phyloP scores from a whole-genome alignment of 78 protist species.

The Polysphondylium violaceum region DNA sequence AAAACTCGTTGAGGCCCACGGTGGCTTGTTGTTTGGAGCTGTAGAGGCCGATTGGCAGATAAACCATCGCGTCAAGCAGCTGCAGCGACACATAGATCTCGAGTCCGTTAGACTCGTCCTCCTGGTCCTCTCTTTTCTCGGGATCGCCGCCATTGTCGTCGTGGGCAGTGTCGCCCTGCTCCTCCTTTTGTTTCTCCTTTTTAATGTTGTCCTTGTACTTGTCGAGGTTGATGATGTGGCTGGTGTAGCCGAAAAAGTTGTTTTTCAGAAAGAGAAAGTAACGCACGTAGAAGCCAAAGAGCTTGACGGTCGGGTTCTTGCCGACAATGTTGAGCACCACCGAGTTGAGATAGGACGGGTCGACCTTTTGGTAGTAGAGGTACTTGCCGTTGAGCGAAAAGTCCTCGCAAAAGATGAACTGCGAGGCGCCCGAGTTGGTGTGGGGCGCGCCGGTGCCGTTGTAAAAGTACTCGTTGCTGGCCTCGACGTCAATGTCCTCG shows the following conservation, averaged over 20 bases:
- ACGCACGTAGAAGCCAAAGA: constrained; percentile 76
- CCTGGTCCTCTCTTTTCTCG: not conserved
- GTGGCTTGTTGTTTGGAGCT: constrained; percentile 77
- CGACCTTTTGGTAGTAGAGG: constrained; percentile 58
- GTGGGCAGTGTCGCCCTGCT: not conserved
- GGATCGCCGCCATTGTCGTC: not conserved
- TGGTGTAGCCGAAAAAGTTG: constrained; percentile 75
- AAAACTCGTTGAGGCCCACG: constrained; percentile 46
- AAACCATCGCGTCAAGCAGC: constrained; percentile 58
- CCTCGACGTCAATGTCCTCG: constrained; percentile 41
- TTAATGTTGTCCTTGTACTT: constrained; percentile 67
- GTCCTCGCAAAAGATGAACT: constrained; percentile 41
- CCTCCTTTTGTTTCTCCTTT: not conserved
- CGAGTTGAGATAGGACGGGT: constrained; percentile 68
- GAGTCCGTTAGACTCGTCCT: constrained; percentile 18
- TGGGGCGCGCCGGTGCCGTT: not conserved
- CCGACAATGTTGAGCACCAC: constrained; percentile 55
- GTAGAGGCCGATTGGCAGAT: constrained; percentile 66
- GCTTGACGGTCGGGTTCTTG: constrained; percentile 41
- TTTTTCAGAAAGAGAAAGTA: constrained; percentile 68
- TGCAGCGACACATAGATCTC: constrained; percentile 65
- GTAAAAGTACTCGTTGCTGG: not conserved
- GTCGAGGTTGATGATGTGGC: constrained; percentile 66
- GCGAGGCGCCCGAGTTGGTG: not conserved
- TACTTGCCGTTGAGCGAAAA: constrained; percentile 66